phyloP scores from a whole-genome alignment of 2,329 filamentous ascomycete species.

The Zymoseptoria passerinii region DNA sequence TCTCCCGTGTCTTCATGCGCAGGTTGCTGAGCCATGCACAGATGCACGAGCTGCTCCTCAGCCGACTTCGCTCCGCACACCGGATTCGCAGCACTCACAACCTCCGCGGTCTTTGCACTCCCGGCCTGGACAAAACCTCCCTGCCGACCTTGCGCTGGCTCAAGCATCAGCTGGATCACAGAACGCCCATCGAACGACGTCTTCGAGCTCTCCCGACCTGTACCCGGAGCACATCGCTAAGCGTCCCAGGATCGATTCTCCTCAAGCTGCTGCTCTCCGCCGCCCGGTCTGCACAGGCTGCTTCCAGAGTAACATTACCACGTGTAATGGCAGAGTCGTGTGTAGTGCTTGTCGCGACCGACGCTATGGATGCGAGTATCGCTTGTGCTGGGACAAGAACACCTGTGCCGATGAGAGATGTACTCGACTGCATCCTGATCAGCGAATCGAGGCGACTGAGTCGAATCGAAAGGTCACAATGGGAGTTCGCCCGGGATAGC shows the following conservation, averaged over 20 bases:
- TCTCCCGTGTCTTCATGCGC: background rate
- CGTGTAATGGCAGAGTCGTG: conserved; percentile 1
- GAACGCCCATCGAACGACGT: background rate
- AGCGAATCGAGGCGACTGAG: background rate
- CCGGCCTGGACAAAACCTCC: background rate
- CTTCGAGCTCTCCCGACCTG: background rate
- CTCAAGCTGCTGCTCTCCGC: background rate
- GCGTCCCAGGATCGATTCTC: background rate
- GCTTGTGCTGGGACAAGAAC: conserved; percentile 2
- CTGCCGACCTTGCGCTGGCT: background rate
- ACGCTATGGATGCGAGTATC: conserved; percentile 6
- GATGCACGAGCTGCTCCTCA: background rate
- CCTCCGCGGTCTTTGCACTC: background rate
- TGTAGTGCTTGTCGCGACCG: conserved; percentile 2
- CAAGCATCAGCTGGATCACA: background rate
- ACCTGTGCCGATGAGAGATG: background rate
- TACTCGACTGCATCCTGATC: conserved; percentile 3
- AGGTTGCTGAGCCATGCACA: background rate
- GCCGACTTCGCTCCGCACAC: background rate
- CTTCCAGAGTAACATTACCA: background rate
- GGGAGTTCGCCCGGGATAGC: background rate
- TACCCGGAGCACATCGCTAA: background rate
- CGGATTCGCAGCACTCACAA: background rate
- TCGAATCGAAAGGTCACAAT: background rate
- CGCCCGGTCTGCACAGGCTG: conserved; percentile 5